phyloP scores from a whole-genome alignment of 163 green algal species.

The Scenedesmus sp. region DNA sequence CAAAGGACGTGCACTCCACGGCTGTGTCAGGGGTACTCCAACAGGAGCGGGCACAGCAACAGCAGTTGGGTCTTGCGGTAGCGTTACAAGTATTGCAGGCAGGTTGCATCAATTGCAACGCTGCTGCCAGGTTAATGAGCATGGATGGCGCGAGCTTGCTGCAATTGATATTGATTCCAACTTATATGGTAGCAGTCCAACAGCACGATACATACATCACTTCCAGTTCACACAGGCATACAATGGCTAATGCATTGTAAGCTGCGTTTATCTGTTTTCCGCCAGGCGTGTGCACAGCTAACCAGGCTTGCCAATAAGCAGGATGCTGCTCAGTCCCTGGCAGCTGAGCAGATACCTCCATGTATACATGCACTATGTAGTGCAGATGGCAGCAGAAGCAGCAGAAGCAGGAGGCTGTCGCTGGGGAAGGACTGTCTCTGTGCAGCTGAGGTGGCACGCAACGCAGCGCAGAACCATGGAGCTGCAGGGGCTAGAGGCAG shows the following conservation, averaged over 20 bases:
- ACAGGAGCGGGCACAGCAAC: conserved; percentile 20
- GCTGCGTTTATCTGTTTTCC: not conserved
- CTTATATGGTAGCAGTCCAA: not conserved
- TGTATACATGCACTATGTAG: no score
- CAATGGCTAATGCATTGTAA: not conserved
- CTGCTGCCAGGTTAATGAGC: not conserved
- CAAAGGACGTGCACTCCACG: not conserved
- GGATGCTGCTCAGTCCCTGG: conserved; percentile 9
- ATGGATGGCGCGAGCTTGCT: not conserved
- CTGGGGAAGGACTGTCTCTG: conserved; percentile 60
- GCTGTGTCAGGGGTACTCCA: conserved; percentile 18
- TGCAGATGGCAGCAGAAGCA: not conserved
- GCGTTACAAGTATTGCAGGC: not conserved
- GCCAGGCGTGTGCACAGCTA: conserved; percentile 13
- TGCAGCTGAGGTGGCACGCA: conserved; percentile 61
- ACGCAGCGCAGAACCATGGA: conserved; percentile 58
- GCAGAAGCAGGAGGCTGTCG: not conserved
- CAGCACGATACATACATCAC: not conserved
- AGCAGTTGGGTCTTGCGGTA: conserved; percentile 19
- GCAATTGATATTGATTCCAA: not conserved
- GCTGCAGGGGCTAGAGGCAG: conserved; percentile 19
- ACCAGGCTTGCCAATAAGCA: not conserved
- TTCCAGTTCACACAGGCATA: not conserved
- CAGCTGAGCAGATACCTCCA: not conserved
- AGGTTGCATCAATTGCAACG: not conserved